Conservation (phyloP, 805 yeast species). For the Metschnikowia picachoensis region DNA sequence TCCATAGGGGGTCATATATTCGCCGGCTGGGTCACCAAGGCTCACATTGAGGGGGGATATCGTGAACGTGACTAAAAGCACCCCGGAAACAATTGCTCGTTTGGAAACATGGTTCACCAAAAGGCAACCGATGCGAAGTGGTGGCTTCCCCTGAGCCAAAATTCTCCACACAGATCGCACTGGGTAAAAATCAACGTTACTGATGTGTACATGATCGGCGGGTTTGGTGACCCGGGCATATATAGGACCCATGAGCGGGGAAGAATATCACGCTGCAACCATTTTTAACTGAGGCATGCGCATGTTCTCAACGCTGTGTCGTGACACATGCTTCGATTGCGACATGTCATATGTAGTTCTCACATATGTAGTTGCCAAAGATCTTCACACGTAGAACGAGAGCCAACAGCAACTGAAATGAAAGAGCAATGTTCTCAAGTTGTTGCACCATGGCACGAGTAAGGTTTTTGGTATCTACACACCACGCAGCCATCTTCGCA, state of each 20-base stretch:
- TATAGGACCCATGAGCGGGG: constrained; percentile 64
- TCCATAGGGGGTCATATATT: constrained; percentile 50
- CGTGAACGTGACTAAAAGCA: constrained; percentile 28
- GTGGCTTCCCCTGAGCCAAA: constrained; percentile 61
- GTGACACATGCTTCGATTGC: no score
- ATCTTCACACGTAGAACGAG: no score
- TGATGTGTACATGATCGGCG: constrained; percentile 68
- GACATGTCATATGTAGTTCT: no score
- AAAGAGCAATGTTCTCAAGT: no score
- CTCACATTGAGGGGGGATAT: constrained; percentile 61
- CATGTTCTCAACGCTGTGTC: not conserved
- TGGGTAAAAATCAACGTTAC: constrained; percentile 65
- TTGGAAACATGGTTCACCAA: constrained; percentile 46
- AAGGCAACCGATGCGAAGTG: constrained; percentile 67
- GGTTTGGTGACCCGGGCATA: constrained; percentile 78
- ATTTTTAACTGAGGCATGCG: not conserved
- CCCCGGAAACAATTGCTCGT: constrained; percentile 15
- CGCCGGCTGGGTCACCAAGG: constrained; percentile 71
- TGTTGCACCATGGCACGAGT: no score
- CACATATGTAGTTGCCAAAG: no score
- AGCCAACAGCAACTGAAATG: no score
- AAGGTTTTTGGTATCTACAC: no score
- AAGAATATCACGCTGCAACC: constrained; percentile 36
- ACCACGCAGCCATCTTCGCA: no score
- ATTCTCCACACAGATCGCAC: constrained; percentile 55